A percentile compares a stretch with the other conserved stretches of the same genome.
These are phyloP conservation scores for Aspergillus fumigatus DNA, from an alignment of 2,329 filamentous ascomycete species.

Conservation along the genomic window DNA sequence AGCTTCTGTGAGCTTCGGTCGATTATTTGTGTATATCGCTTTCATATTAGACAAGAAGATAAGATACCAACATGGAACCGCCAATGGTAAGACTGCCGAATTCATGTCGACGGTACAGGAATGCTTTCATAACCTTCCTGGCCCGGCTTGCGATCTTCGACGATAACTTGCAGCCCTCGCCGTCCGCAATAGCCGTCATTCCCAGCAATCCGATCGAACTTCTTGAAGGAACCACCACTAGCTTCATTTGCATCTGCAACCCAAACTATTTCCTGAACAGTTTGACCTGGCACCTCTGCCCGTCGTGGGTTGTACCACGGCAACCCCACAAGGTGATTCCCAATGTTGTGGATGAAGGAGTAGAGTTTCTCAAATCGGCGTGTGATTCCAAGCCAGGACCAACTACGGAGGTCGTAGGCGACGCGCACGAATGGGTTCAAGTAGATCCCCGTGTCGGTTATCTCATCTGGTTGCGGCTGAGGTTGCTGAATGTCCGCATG, in stretches of 20 bases:
- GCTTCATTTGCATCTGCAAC: constrained; percentile 25
- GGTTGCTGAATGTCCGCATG: constrained; percentile 45
- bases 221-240: constrained; percentile 37
- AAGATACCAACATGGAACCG: background rate
- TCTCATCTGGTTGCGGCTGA: constrained; percentile 26
- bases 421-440: constrained; percentile 75
- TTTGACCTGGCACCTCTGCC: constrained; percentile 54
- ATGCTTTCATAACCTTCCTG: constrained; percentile 45
- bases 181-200: constrained; percentile 45
- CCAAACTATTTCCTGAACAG: constrained; percentile 39
- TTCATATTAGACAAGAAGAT: constrained; percentile 1
- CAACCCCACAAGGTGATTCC: constrained; percentile 53
- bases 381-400: constrained; percentile 56
- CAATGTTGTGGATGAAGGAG: constrained; percentile 53
- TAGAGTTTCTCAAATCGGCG: constrained; percentile 65
- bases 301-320: constrained; percentile 53
- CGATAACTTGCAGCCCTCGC: constrained; percentile 41
- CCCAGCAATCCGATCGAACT: constrained; percentile 34
- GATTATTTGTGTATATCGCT: background rate
- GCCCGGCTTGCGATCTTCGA: constrained; percentile 38
- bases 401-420: constrained; percentile 57
- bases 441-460: constrained; percentile 56
- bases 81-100: background rate
- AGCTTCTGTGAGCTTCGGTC: background rate
- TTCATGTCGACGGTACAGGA: constrained; percentile 29